Evolutionary conservation across 495 filamentous ascomycete species (phyloP), one percentile per base, ranked within the genome.

Genomic region (Hyaloscypha hepaticicola): DNA sequence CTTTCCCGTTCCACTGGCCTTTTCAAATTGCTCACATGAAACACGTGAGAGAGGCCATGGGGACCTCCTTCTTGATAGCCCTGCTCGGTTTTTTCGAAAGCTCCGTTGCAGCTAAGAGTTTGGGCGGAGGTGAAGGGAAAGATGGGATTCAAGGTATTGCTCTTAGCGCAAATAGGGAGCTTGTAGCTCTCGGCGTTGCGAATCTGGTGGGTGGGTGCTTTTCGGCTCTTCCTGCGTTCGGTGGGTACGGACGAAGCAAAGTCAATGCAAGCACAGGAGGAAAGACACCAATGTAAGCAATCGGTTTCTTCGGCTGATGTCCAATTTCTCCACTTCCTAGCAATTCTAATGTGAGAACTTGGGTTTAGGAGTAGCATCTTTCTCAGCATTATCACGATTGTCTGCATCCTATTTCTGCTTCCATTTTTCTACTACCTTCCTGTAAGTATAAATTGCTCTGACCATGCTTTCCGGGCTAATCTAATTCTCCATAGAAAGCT

Each of bases 1-100:
- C 87, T 5, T 97, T 98, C 74, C 78, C 83, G 0, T 93, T 97
- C 70, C 83, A 88, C 58, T 97, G 92, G 83, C 96, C 95, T 0
- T 92, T 97, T 73, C 84, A 87, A 52, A 73, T 85, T 16, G 76
- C 82, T 27, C 83, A 93, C 60, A 87, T 97, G 79, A 82, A 87
- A 16, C 87, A 96, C 70, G 86, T 96, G 49, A 86, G 87, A n/a
- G 88, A 93, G 60, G 89, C 92, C 16, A 88, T 97, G 83, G 87
- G 90, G 63, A 97, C 96, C 1, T 88, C 95, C 0, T 96, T 99
- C 69, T 79, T 98, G 31, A 97, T 99, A 61, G 91, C 93, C 4
- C 80, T 99, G 24, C 85, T 99, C 7, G 95, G 95, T 22, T 99
- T 99, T 80, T 99, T 99, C 69, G 95, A 99, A 78, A 96, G 91